Evolutionary conservation across 176 grass and related monocot species (phyloP), one percentile per base, ranked within the genome.

Genomic region (Oryza glaberrima): DNA sequence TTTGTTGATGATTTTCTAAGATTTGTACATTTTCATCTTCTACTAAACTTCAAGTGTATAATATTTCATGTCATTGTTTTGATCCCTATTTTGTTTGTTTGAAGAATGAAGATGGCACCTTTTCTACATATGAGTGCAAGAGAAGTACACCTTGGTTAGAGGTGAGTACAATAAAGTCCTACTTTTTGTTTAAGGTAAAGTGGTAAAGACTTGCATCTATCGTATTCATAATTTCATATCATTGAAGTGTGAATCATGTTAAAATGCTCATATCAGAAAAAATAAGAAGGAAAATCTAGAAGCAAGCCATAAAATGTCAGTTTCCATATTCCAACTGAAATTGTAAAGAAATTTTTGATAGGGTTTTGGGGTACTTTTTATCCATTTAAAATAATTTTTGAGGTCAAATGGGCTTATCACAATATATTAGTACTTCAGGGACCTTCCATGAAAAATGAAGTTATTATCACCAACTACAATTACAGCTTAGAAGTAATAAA

Each of bases 91-190:
- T 45, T 56, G 44, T 7, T 26, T 41, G 8, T 40, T 19, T 84
- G 77, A 80, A 93, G 88, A 93, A 93, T 25, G 51, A 78, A 14
- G 88, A 93, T 67, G 91, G 91, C 3, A 86, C 77, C 0, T 82
- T 89, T 69, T 88, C 90, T 7, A 80, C 90, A 38, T 89, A 84
- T 3, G 90, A 92, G 41, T 41, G 72, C 17, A 85, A 83, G 46
- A 87, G 91, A 78, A 87, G 88, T 19, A 85, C 75, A 52, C 68
- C 81, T 36, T 85, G 64, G 64, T 58, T 93, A 79, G 91, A 93
- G 91, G 91, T 93, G 17, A 81, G 84, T 75, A 4, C 5, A 52
- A 35, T 7, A 6, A 0, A 49, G 2, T 11, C 25, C 0, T 11
- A 13, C 13, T 52, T 28, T 10, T 11, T 28, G 0, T 65, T 70